A percentile compares a stretch with the other conserved stretches of the same genome.
phyloP scores from a whole-genome alignment of 31 red algal species.

The Asparagopsis taxiformis region DNA sequence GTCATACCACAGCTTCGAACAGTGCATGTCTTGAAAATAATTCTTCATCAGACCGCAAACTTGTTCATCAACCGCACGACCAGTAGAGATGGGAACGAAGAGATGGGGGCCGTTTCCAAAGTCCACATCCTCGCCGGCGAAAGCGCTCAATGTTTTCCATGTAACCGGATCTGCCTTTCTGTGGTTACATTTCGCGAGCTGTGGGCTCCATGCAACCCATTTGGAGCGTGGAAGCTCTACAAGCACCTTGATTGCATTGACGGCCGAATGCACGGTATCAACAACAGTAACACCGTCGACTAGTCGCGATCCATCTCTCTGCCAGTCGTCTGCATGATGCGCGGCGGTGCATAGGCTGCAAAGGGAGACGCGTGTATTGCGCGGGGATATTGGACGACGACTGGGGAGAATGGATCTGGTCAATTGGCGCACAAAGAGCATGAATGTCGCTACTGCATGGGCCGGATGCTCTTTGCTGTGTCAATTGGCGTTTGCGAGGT shows the following conservation, averaged over 20 bases:
- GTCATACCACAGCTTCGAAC: background rate
- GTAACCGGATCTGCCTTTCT: background rate
- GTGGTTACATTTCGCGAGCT: background rate
- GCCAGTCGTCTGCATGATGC: background rate
- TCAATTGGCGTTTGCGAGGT: no score
- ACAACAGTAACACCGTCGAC: background rate
- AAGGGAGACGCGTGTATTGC: no score
- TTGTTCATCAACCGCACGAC: background rate
- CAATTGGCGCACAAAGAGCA: background rate
- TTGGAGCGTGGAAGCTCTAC: background rate
- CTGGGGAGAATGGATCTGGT: background rate
- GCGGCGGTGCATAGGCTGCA: no score
- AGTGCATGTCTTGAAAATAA: slow-evolving; percentile 1
- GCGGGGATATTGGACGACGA: no score
- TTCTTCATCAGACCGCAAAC: slow-evolving; percentile 9
- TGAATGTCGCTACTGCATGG: no score
- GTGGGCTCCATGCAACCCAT: background rate
- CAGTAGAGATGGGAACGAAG: background rate
- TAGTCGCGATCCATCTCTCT: background rate
- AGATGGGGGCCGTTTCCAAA: slow-evolving; percentile 71
- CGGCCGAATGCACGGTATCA: background rate
- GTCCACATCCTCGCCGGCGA: slow-evolving; percentile 33
- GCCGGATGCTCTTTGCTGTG: no score
- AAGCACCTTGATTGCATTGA: background rate
- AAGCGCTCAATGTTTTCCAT: slow-evolving; percentile 23